Conservation (phyloP, 2,329 filamentous ascomycete species). For the Botrytis aclada region DNA sequence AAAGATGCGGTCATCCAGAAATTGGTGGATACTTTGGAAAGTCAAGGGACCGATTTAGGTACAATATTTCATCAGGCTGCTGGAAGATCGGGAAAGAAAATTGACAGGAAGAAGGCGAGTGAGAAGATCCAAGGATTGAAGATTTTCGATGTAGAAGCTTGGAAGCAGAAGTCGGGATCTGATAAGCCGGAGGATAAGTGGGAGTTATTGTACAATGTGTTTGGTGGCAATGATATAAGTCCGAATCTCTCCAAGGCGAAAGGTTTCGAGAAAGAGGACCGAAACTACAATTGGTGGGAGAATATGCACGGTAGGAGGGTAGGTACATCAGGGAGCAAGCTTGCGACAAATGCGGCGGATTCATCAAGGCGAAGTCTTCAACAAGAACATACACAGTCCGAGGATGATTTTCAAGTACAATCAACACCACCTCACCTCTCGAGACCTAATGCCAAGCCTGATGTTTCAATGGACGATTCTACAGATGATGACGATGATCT, state of each 20-base stretch:
- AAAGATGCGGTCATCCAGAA: conserved; percentile 56
- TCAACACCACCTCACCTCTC: conserved; percentile 30
- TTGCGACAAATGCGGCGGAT: conserved; percentile 5
- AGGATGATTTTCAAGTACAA: conserved; percentile 37
- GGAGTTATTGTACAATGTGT: conserved; percentile 29
- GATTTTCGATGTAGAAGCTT: conserved; percentile 42
- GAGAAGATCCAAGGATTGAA: conserved; percentile 46
- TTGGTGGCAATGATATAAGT: conserved; percentile 17
- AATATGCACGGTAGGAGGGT: conserved; percentile 31
- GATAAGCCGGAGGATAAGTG: conserved; percentile 21
- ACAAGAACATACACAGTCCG: conserved; percentile 13
- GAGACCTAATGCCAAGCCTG: conserved; percentile 15
- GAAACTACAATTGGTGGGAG: conserved; percentile 33
- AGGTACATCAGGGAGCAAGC: conserved; percentile 24
- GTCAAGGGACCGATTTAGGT: conserved; percentile 48
- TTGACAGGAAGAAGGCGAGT: conserved; percentile 39
- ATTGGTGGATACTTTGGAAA: conserved; percentile 52
- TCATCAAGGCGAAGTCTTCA: neutral
- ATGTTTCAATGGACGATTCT: conserved; percentile 20
- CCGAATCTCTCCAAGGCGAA: neutral
- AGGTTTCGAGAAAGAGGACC: conserved; percentile 1
- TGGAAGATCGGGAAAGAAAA: conserved; percentile 40
- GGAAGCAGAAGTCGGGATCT: conserved; percentile 24
- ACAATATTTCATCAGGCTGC: conserved; percentile 48
- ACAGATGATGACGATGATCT: conserved; percentile 35